A percentile compares a stretch with the other conserved stretches of the same genome.
phyloP scores from a whole-genome alignment of 257 asterid species.

The Marsdenia floribunda region DNA sequence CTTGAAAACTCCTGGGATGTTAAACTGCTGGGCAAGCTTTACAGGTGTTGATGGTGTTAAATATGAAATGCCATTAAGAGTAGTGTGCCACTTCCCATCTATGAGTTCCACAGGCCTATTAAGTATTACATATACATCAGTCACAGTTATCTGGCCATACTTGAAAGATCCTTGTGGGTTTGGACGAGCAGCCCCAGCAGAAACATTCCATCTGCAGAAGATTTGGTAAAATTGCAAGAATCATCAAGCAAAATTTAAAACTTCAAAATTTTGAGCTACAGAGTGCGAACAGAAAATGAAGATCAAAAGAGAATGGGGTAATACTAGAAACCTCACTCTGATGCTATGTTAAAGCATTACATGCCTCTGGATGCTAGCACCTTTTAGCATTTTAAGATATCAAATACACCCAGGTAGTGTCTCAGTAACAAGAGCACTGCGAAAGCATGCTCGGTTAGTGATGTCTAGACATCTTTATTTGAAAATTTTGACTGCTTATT shows the following conservation, averaged over 20 bases:
- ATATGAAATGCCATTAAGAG: slow-evolving; percentile 80
- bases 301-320: not conserved
- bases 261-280: not conserved
- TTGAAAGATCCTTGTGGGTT: slow-evolving; percentile 94
- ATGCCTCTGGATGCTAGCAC: not conserved
- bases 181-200: slow-evolving; percentile 96
- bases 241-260: not conserved
- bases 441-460: not conserved
- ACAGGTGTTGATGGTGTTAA: slow-evolving; percentile 79
- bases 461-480: not conserved
- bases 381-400: not conserved
- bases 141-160: slow-evolving; percentile 83
- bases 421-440: not conserved
- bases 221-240: slow-evolving; percentile 3
- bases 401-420: not conserved
- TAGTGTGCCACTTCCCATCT: slow-evolving; percentile 73
- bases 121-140: slow-evolving; percentile 70
- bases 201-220: slow-evolving; percentile 59
- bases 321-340: slow-evolving; percentile 16
- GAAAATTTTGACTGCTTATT: slow-evolving; percentile 9
- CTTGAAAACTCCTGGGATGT: slow-evolving; percentile 68
- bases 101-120: slow-evolving; percentile 74
- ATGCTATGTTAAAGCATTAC: slow-evolving; percentile 8
- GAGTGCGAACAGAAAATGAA: not conserved
- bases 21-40: slow-evolving; percentile 76